Base-by-base conservation (phyloP, 2,329 filamentous ascomycete species). In the Alternaria infectoria region DNA sequence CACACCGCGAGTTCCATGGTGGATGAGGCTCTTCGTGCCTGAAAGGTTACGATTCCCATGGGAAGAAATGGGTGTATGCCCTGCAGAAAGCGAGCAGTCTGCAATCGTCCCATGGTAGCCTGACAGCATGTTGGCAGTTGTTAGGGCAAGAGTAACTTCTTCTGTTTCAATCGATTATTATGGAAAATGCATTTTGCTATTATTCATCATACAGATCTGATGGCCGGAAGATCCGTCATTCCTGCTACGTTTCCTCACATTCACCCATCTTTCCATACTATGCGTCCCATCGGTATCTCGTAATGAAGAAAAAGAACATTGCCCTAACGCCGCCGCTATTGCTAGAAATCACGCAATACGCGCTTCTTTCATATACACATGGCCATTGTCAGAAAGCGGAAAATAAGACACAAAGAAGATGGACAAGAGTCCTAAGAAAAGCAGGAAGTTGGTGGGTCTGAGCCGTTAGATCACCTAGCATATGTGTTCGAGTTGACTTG, bases 401-500 rank as follows among this genome's bases (percentile, higher is more conserved):
- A 40, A 23, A 30, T n/a, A 36, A 49, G 30, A 57, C 23, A 54
- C 7, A 25, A 51, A 46, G 21, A 43, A 54, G 23, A 36, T n/a
- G 30, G 28, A 52, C 49, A 10, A 52, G 19, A 52, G 49, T 25
- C 28, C 28, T 5, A 13, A 52, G 30, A 59, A 26, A 25, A 5
- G 28, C 51, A 23, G 32, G 15, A 21, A 25, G 13, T 19, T 17
- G 17, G 17, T 2, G 19, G 17, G 17, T 44, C 26, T 26, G 13
- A 19, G 3, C 10, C 25, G 12, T 15, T 19, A 40, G 6, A 55
- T 65, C 25, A 65, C 15, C 51, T 25, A 7, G n/a, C 45, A 67
- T 81, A 83, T 59, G 80, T 74, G 62, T 82, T 82, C 62, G 80
- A 79, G 62, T 83, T 83, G 47, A 89, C 87, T 71, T 87, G 85